These are phyloP conservation scores for Diutina mesorugosa DNA, from an alignment of 1,139 yeast genomes.

Conservation along the genomic window DNA sequence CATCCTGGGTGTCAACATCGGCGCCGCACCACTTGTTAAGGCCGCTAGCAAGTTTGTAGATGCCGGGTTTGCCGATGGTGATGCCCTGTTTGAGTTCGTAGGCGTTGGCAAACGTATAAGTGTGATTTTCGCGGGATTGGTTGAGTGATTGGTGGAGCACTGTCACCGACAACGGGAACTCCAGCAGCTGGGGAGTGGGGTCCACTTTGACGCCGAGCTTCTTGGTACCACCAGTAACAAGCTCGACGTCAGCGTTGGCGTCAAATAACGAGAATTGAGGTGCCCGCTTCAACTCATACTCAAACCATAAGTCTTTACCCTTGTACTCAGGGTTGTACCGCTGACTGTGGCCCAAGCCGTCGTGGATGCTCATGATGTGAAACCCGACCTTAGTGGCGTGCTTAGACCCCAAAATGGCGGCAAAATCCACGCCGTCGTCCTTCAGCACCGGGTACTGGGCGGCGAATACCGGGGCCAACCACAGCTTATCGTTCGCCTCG, in stretches of 20 bases:
- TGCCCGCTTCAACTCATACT: conserved; percentile 50
- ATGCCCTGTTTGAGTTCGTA: conserved; percentile 21
- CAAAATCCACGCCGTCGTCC: conserved; percentile 3
- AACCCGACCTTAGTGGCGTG: conserved; percentile 35
- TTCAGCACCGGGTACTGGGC: neutral
- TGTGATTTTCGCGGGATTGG: conserved; percentile 9
- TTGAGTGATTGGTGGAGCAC: neutral
- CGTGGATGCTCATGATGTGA: conserved; percentile 53
- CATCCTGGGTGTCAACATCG: conserved; percentile 17
- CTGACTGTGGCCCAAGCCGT: conserved; percentile 62
- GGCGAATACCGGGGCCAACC: neutral
- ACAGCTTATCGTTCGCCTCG: neutral
- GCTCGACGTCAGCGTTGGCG: conserved; percentile 25
- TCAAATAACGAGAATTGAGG: conserved; percentile 35
- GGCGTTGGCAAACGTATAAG: conserved; percentile 21
- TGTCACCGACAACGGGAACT: neutral
- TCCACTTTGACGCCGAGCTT: conserved; percentile 12
- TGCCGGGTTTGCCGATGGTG: conserved; percentile 45
- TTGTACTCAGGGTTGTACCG: conserved; percentile 37
- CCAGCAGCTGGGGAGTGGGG: neutral
- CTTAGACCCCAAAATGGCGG: conserved; percentile 33
- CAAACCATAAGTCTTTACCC: conserved; percentile 35
- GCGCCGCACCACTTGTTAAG: conserved; percentile 57
- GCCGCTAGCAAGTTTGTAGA: conserved; percentile 40
- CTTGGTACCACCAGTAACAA: conserved; percentile 28